phyloP scores from a whole-genome alignment of 108 stramenopile species.

The Aurantiochytrium sp. region DNA sequence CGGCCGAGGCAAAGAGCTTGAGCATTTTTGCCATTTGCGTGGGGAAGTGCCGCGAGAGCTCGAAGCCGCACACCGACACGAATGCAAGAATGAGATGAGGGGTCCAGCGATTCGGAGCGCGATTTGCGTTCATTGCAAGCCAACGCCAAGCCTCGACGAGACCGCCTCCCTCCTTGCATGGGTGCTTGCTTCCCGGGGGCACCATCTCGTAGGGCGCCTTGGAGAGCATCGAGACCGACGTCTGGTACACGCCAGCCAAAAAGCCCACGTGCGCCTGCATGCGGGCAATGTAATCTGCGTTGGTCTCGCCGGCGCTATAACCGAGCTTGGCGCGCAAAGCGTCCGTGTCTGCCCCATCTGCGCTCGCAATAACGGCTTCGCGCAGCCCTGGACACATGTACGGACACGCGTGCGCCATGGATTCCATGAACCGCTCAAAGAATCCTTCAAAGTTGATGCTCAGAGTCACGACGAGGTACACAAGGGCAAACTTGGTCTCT shows the following conservation, averaged over 20 bases:
- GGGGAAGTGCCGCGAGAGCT: neutral
- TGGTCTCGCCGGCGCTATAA: neutral
- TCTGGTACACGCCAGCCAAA: neutral
- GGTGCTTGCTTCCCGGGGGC: neutral
- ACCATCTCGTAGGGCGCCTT: neutral
- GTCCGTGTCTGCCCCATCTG: neutral
- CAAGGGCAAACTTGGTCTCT: constrained; percentile 2
- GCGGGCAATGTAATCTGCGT: neutral
- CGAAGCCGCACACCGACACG: neutral
- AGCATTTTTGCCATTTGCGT: neutral
- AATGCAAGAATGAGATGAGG: neutral
- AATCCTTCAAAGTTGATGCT: constrained; percentile 3
- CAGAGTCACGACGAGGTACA: neutral
- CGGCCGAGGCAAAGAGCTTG: neutral
- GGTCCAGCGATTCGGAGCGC: neutral
- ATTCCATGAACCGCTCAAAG: neutral
- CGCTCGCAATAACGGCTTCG: neutral
- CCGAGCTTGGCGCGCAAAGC: neutral
- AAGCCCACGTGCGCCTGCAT: constrained; percentile 11
- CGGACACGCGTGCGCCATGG: neutral
- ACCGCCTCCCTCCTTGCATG: neutral
- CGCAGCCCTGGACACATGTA: neutral
- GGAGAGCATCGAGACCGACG: neutral
- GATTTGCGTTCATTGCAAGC: neutral
- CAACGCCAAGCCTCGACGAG: constrained; percentile 11